Evolutionary conservation across 2,329 filamentous ascomycete species (phyloP).

Genomic region (Colletotrichum chlorophyti): DNA sequence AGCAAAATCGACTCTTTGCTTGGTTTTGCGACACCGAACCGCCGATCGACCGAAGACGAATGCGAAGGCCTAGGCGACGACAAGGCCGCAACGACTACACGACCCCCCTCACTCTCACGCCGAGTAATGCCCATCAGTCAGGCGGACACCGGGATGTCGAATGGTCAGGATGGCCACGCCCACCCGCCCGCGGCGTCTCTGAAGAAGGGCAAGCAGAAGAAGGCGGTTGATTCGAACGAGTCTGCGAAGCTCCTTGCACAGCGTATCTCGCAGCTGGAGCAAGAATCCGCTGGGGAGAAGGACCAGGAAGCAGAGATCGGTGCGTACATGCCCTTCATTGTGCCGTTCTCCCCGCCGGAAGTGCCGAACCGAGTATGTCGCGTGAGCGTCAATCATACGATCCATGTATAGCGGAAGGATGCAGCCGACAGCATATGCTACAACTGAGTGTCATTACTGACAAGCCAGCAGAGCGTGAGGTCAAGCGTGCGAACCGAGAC

Average conservation of each 20-base stretch:
- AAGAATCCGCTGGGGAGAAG: slow-evolving; percentile 91
- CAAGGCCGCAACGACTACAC: slow-evolving; percentile 4
- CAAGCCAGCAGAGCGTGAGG: slow-evolving; percentile 77
- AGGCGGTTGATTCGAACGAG: slow-evolving; percentile 83
- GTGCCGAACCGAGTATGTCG: slow-evolving; percentile 24
- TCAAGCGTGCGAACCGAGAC: slow-evolving; percentile 92
- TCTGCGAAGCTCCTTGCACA: slow-evolving; percentile 90
- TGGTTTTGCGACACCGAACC: slow-evolving; percentile 24
- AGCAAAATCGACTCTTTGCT: no score
- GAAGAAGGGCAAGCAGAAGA: slow-evolving; percentile 87
- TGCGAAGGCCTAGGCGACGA: slow-evolving; percentile 27
- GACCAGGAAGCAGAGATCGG: slow-evolving; percentile 96
- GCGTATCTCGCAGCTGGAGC: slow-evolving; percentile 94
- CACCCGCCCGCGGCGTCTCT: slow-evolving; percentile 51
- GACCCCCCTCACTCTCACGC: slow-evolving; percentile 4
- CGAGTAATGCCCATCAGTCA: slow-evolving; percentile 47
- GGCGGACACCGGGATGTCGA: slow-evolving; percentile 48
- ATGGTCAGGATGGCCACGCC: slow-evolving; percentile 48
- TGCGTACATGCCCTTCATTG: slow-evolving; percentile 46
- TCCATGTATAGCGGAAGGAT: not conserved
- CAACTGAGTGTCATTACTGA: slow-evolving; percentile 32
- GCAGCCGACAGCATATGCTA: slow-evolving; percentile 18
- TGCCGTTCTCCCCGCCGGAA: slow-evolving; percentile 11
- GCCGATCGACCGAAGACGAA: slow-evolving; percentile 25
- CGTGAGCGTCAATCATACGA: slow-evolving; percentile 15